Conservation (phyloP, 1,284 basidiomycete species). For the Cerrena zonata region DNA sequence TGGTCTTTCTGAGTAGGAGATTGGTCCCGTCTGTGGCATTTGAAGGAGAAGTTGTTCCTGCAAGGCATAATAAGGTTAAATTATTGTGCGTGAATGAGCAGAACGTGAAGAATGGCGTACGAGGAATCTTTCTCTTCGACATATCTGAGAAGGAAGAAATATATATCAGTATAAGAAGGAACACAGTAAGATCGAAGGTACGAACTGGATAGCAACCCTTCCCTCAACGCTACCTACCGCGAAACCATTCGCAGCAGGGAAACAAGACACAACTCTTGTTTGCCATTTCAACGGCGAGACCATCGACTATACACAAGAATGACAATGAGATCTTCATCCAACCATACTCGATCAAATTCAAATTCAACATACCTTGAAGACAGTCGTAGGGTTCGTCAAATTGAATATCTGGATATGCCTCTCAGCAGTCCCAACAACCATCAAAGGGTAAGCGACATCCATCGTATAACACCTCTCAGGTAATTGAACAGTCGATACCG, state of each 20-base stretch:
- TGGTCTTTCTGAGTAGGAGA: slow-evolving; percentile 63
- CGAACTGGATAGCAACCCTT: slow-evolving; percentile 91
- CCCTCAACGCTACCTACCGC: slow-evolving; percentile 94
- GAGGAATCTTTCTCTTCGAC: slow-evolving; percentile 71
- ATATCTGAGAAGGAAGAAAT: slow-evolving; percentile 43
- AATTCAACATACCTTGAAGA: slow-evolving; percentile 64
- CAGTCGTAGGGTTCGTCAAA: slow-evolving; percentile 70
- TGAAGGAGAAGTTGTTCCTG: slow-evolving; percentile 91
- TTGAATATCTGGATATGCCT: slow-evolving; percentile 87
- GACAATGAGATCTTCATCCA: too few species aligned
- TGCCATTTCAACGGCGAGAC: slow-evolving; percentile 90
- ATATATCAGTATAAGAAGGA: not conserved
- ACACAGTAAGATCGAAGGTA: slow-evolving; percentile 7
- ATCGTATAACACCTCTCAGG: slow-evolving; percentile 88
- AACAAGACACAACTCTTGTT: slow-evolving; percentile 84
- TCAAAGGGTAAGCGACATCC: slow-evolving; percentile 79
- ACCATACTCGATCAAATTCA: not conserved
- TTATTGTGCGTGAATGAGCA: not conserved
- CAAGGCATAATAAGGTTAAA: not conserved
- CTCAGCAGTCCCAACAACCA: slow-evolving; percentile 93
- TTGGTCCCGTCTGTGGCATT: slow-evolving; percentile 84
- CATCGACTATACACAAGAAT: slow-evolving; percentile 71
- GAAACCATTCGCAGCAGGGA: slow-evolving; percentile 77
- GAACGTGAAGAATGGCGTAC: too few species aligned
- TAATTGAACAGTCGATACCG: slow-evolving; percentile 73